Evolutionary conservation across 345 rosid species (phyloP).

Genomic region (Anacardium occidentale): DNA sequence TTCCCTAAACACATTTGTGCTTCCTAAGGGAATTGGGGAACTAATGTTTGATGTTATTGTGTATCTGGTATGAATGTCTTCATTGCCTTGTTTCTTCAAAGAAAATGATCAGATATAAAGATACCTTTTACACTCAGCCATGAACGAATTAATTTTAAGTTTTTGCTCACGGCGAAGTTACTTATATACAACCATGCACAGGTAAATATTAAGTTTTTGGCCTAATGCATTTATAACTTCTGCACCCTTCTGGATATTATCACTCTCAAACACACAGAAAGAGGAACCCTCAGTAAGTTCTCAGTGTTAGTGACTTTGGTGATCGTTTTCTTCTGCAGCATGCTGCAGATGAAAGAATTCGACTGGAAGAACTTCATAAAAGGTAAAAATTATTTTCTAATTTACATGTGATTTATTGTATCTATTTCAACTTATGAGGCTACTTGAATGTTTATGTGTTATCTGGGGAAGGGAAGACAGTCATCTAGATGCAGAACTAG

Average conservation of each 20-base stretch:
- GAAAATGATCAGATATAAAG: not conserved
- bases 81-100: not conserved
- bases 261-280: not conserved
- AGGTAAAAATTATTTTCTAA: conserved; percentile 40
- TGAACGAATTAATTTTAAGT: not conserved
- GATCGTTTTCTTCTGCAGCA: conserved; percentile 44
- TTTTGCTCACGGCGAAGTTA: too few relatives aligned
- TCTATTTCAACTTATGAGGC: conserved; percentile 18
- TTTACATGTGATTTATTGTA: conserved; percentile 14
- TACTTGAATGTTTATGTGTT: conserved; percentile 53
- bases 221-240: not conserved
- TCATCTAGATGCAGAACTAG: conserved; percentile 67
- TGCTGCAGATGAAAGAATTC: conserved; percentile 99
- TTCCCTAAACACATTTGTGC: not conserved
- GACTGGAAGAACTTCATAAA: conserved; percentile 83
- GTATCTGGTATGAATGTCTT: not conserved
- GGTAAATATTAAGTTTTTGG: not conserved
- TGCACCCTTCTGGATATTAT: not conserved
- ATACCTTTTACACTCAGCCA: not conserved
- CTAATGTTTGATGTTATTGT: not conserved
- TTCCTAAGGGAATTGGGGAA: not conserved
- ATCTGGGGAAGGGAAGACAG: conserved; percentile 68
- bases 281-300: not conserved
- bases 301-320: conserved; percentile 3
- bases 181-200: not conserved